Evolutionary conservation across 2,329 filamentous ascomycete genomes (phyloP).

Genomic region (Diaporthe sp.): DNA sequence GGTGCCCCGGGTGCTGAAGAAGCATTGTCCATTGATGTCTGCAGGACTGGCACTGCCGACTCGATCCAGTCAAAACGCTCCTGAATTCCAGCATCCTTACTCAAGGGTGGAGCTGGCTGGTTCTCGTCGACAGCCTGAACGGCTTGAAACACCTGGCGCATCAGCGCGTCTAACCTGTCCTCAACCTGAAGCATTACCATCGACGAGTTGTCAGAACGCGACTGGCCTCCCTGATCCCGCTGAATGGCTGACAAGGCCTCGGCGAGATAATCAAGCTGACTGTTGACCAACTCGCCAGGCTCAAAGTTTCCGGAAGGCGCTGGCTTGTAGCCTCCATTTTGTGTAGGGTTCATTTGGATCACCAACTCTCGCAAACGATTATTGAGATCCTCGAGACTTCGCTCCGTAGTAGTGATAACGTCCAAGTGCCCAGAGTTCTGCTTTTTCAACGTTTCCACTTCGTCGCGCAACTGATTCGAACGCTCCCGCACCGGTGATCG

Average conservation of each 20-base stretch:
- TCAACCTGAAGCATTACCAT: constrained; percentile 57
- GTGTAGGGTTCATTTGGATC: constrained; percentile 64
- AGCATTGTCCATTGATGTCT: constrained; percentile 56
- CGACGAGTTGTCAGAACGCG: constrained; percentile 41
- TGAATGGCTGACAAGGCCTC: constrained; percentile 72
- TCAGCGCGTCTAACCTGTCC: constrained; percentile 71
- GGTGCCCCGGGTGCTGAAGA: constrained; percentile 49
- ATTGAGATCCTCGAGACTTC: constrained; percentile 77
- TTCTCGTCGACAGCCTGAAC: constrained; percentile 62
- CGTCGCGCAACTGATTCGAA: constrained; percentile 61
- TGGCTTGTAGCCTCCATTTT: constrained; percentile 59
- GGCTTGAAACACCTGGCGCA: constrained; percentile 72
- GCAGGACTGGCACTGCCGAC: constrained; percentile 66
- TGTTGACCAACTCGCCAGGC: constrained; percentile 61
- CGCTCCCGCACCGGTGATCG: constrained; percentile 70
- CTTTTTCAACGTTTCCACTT: constrained; percentile 52
- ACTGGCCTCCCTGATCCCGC: constrained; percentile 64
- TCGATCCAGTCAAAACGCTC: constrained; percentile 79
- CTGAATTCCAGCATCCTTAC: constrained; percentile 69
- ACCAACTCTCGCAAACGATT: constrained; percentile 41
- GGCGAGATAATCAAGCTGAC: constrained; percentile 79
- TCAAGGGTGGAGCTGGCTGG: constrained; percentile 69
- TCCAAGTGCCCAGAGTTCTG: constrained; percentile 56
- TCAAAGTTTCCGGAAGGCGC: constrained; percentile 57
- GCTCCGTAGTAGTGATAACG: constrained; percentile 72